A percentile compares a stretch with the other conserved stretches of the same genome.
Conservation (phyloP, 2,329 filamentous ascomycete genomes). For the Dactylonectria estremocensis region DNA sequence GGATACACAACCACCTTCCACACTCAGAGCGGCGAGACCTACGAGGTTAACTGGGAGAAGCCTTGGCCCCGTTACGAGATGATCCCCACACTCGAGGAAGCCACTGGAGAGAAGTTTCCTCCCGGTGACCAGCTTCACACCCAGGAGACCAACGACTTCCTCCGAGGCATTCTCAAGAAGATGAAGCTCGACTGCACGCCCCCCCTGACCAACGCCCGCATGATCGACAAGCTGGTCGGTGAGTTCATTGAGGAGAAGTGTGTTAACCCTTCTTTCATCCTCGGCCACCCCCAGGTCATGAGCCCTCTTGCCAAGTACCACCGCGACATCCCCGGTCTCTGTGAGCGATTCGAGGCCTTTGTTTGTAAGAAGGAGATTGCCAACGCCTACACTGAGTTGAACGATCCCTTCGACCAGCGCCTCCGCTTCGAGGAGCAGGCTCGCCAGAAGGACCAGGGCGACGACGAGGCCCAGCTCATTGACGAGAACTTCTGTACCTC, state of each 20-base stretch:
- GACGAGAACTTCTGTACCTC: slow-evolving; percentile 96
- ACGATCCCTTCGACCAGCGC: slow-evolving; percentile 93
- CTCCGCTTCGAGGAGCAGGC: slow-evolving; percentile 92
- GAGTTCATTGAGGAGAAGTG: slow-evolving; percentile 97
- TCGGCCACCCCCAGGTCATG: slow-evolving; percentile 81
- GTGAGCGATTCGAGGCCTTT: slow-evolving; percentile 97
- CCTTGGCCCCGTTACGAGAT: slow-evolving; percentile 97
- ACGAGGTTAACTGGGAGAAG: slow-evolving; percentile 95
- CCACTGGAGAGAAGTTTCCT: slow-evolving; percentile 94
- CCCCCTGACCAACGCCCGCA: slow-evolving; percentile 92
- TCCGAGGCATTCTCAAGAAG: slow-evolving; percentile 88
- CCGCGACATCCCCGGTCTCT: slow-evolving; percentile 84
- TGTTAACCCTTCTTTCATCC: slow-evolving; percentile 82
- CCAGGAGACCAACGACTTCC: slow-evolving; percentile 88
- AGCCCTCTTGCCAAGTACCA: slow-evolving; percentile 97
- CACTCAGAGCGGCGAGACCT: slow-evolving; percentile 87
- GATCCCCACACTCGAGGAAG: slow-evolving; percentile 88
- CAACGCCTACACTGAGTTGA: slow-evolving; percentile 97
- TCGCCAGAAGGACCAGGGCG: slow-evolving; percentile 94
- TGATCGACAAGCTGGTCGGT: slow-evolving; percentile 95
- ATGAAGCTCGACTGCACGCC: slow-evolving; percentile 90
- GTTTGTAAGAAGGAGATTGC: slow-evolving; percentile 85
- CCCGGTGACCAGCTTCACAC: slow-evolving; percentile 92
- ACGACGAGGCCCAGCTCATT: slow-evolving; percentile 95
- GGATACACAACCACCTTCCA: slow-evolving; percentile 88